These are phyloP conservation scores for Parachlorella kessleri DNA, from an alignment of 139 green algal genomes.

Conservation along the genomic window DNA sequence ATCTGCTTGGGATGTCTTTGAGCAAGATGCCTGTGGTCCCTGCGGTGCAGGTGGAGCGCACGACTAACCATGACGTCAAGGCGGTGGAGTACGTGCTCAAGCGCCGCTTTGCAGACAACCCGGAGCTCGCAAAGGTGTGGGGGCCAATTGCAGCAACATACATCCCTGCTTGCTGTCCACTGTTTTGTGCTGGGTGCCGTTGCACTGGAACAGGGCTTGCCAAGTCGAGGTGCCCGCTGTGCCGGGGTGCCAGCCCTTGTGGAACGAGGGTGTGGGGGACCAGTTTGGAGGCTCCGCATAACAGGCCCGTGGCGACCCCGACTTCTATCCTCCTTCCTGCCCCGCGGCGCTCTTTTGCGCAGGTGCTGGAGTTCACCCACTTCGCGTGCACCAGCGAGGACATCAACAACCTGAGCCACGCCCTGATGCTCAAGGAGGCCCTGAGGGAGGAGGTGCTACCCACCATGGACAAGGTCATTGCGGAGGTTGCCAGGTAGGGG, in stretches of 20 bases:
- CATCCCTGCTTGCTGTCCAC: too few relatives aligned
- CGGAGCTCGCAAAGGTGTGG: conserved; percentile 64
- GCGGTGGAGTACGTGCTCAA: conserved; percentile 99
- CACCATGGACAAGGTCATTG: conserved; percentile 88
- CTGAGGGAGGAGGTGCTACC: conserved; percentile 80
- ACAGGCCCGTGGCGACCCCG: too few relatives aligned
- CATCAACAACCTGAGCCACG: conserved; percentile 99
- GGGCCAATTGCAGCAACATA: too few relatives aligned
- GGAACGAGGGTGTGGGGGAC: too few relatives aligned
- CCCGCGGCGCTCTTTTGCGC: not conserved
- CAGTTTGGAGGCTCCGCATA: too few relatives aligned
- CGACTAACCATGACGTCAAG: conserved; percentile 99
- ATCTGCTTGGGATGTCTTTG: too few relatives aligned
- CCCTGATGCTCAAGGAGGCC: conserved; percentile 94
- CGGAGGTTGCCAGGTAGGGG: conserved; percentile 50
- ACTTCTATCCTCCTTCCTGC: too few relatives aligned
- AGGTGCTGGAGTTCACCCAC: conserved; percentile 96
- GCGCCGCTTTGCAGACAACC: conserved; percentile 58
- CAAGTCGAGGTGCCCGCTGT: too few relatives aligned
- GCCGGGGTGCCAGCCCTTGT: too few relatives aligned
- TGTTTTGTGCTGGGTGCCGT: too few relatives aligned
- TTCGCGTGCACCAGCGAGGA: conserved; percentile 99
- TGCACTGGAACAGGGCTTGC: too few relatives aligned
- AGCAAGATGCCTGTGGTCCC: too few relatives aligned
- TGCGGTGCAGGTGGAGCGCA: conserved; percentile 90